Base-by-base conservation (phyloP, 345 rosid species). In the Chamaenerion angustifolium region DNA sequence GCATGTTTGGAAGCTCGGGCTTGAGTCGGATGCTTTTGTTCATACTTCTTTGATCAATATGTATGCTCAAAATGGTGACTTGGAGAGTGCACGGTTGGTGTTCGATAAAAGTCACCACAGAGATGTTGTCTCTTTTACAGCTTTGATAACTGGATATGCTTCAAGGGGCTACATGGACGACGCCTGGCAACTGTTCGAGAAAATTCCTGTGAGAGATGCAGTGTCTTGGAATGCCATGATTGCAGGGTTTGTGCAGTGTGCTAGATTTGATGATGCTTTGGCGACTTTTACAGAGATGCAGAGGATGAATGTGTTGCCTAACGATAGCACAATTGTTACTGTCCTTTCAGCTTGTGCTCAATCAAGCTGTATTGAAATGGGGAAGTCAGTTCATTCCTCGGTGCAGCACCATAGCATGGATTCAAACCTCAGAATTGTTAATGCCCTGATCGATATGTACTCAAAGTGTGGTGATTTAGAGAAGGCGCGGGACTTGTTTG, bases 271-370 rank as follows among this genome's bases (percentile, higher is more conserved):
- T 44, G 80, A 79, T 43, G 87, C 85, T 3, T 56, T 87, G 6
- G 71, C 46, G 1, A 62, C 82, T 44, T 76, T 74, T 65, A 56
- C 60, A 56, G 72, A 76, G 68, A 79, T 81, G 88, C 57, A 48
- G 48, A 53, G 51, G 46, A 68, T 54, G 18, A 64, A 56, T 41
- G 64, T 75, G 42, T 56, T 44, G 41, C 92, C 86, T 11, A 74
- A 73, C 48, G 76, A 73, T 64, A 73, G 84, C 64, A 81, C 86
- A 37, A 47, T 76, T 74, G 81, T 83, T 23, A 72, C 64, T 51
- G 82, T 73, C 37, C 67, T 81, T 61, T 76, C 86, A 2, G 83
- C 84, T 54, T 88, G 84, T 70, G 81, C 88, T 64, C 79, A 68
- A 47, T 65, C 74, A 10, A 73, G 77, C 42, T 56, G 71, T 45